Base-by-base conservation (phyloP, 2,329 filamentous ascomycete species). In the Cladosporium austrohemisphaericum region DNA sequence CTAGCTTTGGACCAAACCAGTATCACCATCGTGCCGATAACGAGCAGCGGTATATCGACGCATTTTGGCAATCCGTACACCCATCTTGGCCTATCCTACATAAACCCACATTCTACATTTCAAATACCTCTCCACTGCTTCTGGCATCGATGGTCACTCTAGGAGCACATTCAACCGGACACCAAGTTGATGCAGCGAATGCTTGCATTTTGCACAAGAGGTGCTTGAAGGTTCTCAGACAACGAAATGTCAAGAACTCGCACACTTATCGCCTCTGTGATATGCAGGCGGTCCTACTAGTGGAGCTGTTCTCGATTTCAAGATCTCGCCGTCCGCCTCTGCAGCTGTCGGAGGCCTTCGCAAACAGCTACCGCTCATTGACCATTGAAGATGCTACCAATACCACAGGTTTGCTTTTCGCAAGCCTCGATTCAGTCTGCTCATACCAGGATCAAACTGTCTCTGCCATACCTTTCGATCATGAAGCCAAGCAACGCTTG, bases 31-130 rank as follows among this genome's bases (percentile, higher is more conserved):
- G 16, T 5, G 7, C 7, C 11, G n/a, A 40, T 26, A 55, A 54
- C 16, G 67, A 59, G 63, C 59, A 69, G 49, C 62, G 68, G 53
- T 71, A 69, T 64, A 63, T 74, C 54, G 63, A 69, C 51, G 65
- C 67, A 57, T 75, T 68, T 62, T 75, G 71, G 71, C 67, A 63
- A 54, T 61, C 64, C 55, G 68, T 73, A 57, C 70, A 75, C 62
- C 68, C 71, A 55, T 55, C 65, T 55, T 72, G 69, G 61, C 70
- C 72, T 50, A 51, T 74, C 51, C 52, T 74, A 52, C 70, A 74
- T 63, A 66, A 62, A 59, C 60, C 67, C 58, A 67, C 68, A 41
- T 69, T 69, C 63, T 55, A 61, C 45, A 36, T 63, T 51, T 45
- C 65, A 50, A 57, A 52, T 37, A 55, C 60, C n/a, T 64, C 69